Conservation (phyloP, 2,329 filamentous ascomycete species). For the Sporothrix protearum region DNA sequence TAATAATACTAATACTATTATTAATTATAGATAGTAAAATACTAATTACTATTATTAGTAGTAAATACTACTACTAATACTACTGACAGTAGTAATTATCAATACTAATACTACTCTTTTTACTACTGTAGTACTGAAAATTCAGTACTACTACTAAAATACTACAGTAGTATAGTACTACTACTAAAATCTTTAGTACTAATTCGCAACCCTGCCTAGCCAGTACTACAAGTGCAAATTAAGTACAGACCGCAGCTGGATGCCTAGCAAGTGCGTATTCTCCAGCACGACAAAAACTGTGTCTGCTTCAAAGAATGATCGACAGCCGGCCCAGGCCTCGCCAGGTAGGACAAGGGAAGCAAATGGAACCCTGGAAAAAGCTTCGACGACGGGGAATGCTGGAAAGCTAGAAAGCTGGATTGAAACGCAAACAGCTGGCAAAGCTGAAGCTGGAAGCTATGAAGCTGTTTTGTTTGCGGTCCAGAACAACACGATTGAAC, state of each 20-base stretch:
- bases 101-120: no score
- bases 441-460: background rate
- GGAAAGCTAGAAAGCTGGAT: background rate
- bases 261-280: conserved; percentile 9
- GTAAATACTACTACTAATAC: no score
- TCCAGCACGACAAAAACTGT: conserved; percentile 8
- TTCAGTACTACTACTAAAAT: no score
- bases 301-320: background rate
- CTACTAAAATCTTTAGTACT: no score
- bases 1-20: no score
- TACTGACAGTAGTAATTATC: no score
- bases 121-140: no score
- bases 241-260: background rate
- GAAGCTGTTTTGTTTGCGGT: background rate
- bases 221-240: background rate
- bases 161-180: no score
- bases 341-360: background rate
- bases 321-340: background rate
- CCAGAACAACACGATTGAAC: background rate
- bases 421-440: no score
- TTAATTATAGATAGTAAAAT: no score
- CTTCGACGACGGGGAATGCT: background rate
- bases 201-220: no score
- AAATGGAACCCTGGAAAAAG: background rate
- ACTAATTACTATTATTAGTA: no score